Evolutionary conservation across 768 basidiomycete genomes (phyloP).

Genomic region (Auriscalpium microsporum): DNA sequence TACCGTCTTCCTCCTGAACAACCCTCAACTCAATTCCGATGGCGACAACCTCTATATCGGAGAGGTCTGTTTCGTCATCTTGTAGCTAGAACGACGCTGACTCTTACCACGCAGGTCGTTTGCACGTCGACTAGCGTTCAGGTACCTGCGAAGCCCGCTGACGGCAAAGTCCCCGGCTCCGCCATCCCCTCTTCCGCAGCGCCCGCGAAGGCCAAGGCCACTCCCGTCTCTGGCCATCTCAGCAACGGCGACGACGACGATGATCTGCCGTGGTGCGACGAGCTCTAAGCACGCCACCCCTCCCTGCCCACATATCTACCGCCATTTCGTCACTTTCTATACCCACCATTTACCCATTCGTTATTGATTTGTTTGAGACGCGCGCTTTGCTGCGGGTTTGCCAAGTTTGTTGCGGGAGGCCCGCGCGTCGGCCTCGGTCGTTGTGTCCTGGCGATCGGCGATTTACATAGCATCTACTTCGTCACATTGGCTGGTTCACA

Average conservation of each 20-base stretch:
- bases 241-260: constrained; percentile 27
- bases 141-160: constrained; percentile 36
- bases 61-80: constrained; percentile 42
- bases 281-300: constrained; percentile 25
- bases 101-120: constrained; percentile 33
- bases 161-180: constrained; percentile 15
- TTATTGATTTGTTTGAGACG: background rate
- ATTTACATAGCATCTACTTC: background rate
- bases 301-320: no score
- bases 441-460: background rate
- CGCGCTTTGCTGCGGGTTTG: background rate
- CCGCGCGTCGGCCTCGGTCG: background rate
- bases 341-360: background rate
- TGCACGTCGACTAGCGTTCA: constrained; percentile 36
- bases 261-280: constrained; percentile 45
- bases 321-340: background rate
- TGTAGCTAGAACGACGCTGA: background rate
- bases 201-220: constrained; percentile 6
- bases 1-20: constrained; percentile 55
- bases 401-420: background rate
- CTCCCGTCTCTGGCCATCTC: background rate
- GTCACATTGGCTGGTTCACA: no score
- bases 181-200: constrained; percentile 19
- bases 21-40: constrained; percentile 55
- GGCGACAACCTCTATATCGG: constrained; percentile 68